Evolutionary conservation across 371 early-diverging fungal species (phyloP).

Genomic region (Syncephalastrum monosporum): DNA sequence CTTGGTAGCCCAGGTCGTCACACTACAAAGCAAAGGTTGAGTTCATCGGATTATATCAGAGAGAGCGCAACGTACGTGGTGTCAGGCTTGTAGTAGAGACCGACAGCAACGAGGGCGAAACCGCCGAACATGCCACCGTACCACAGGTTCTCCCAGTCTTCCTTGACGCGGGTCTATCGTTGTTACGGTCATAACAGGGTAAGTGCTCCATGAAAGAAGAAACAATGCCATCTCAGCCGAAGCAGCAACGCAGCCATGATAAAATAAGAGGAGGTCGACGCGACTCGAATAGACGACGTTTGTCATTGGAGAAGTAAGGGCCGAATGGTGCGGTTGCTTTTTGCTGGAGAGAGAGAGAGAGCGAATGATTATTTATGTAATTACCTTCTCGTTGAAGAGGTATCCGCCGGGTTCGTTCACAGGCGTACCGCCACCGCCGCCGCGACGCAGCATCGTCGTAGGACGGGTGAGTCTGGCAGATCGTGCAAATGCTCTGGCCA

Average conservation of each 20-base stretch:
- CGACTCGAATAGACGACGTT: not conserved
- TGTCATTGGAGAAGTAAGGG: too few species aligned
- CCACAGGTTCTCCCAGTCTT: slow-evolving; percentile 67
- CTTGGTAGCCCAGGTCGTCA: slow-evolving; percentile 51
- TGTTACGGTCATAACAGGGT: too few species aligned
- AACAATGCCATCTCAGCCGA: not conserved
- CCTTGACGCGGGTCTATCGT: slow-evolving; percentile 62
- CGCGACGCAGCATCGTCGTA: slow-evolving; percentile 49
- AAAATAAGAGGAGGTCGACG: too few species aligned
- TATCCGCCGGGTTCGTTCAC: slow-evolving; percentile 67
- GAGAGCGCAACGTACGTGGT: slow-evolving; percentile 43
- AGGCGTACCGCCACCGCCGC: slow-evolving; percentile 52
- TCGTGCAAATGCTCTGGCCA: slow-evolving; percentile 47
- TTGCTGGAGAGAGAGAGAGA: too few species aligned
- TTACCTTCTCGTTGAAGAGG: slow-evolving; percentile 70
- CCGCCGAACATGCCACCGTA: slow-evolving; percentile 62
- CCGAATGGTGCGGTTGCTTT: too few species aligned
- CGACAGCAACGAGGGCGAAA: slow-evolving; percentile 49
- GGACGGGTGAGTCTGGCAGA: slow-evolving; percentile 52
- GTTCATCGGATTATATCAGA: too few species aligned
- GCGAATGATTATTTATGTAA: not conserved
- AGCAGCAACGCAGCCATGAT: too few species aligned
- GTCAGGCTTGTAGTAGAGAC: slow-evolving; percentile 69
- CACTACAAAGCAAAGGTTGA: slow-evolving; percentile 19
- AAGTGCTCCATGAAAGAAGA: slow-evolving; percentile 5